Evolutionary conservation across 108 stramenopile species (phyloP).

Genomic region (Fragilaria crotonensis): DNA sequence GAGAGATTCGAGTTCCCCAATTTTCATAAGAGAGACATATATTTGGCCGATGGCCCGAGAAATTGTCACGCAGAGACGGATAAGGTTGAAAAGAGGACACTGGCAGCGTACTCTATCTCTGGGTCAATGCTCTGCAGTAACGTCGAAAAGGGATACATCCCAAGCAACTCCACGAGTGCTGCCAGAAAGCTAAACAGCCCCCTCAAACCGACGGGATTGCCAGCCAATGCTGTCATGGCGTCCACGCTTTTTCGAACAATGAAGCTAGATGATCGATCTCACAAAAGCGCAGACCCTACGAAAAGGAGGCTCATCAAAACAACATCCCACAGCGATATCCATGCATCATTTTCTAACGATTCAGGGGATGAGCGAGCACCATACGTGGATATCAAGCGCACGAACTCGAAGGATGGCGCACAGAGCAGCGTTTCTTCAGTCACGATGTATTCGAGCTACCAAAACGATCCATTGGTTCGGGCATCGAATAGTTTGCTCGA

Average conservation of each 20-base stretch:
- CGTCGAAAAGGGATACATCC: neutral
- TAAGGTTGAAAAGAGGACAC: neutral
- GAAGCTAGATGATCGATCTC: neutral
- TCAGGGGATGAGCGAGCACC: neutral
- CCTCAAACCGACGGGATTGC: conserved; percentile 32
- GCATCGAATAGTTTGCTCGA: conserved; percentile 1
- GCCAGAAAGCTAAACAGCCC: conserved; percentile 4
- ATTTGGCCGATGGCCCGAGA: neutral
- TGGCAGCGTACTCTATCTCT: conserved; percentile 2
- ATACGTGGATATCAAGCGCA: neutral
- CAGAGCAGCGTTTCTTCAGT: conserved; percentile 2
- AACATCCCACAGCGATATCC: neutral
- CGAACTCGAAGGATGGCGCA: neutral
- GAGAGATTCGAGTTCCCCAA: neutral
- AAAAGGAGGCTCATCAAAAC: neutral
- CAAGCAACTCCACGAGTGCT: neutral
- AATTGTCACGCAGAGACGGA: neutral
- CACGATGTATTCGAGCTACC: neutral
- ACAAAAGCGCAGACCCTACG: neutral
- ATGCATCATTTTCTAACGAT: neutral
- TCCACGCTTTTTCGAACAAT: conserved; percentile 34
- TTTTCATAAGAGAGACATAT: neutral
- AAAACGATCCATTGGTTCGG: conserved; percentile 1
- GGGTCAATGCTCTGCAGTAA: conserved; percentile 7
- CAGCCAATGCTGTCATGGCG: conserved; percentile 39